Base-by-base conservation (phyloP, 306 rosid species). In the Corylus heterophylla region DNA sequence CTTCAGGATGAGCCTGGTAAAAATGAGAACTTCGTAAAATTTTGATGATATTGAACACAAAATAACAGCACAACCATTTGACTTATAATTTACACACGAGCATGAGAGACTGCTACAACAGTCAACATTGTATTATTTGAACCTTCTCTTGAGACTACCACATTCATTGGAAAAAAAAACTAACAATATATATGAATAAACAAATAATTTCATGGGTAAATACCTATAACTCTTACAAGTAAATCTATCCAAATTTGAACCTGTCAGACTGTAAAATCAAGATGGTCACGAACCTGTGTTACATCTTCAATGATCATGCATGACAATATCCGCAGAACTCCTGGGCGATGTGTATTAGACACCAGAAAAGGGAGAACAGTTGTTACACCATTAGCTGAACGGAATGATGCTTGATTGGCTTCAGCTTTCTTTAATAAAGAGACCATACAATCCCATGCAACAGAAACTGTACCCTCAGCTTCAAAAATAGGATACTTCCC, bases 401-500 rank as follows among this genome's bases (percentile, higher is more conserved):
- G 99, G 74, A 96, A 93, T 78, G 97, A 87, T 54, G 90, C 85
- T 82, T 96, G 99, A 86, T 81, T 96, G 61, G 86, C 87, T 85
- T 96, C 99, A n/a, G 94, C 77, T 91, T 93, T 96, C 90, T 96
- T 96, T 76, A 96, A 84, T 62, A 96, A 80, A 75, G 97, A 90
- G 72, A 90, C 92, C 94, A 96, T 75, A 87, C 99, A 96, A 78
- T 96, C 98, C 99, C 98, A 96, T 55, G 97, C 99, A 88, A 96
- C 83, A 82, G 87, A 80, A 84, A 88, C 81, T 66, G 98, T 96
- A 79, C 70, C 86, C 77, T 90, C 98, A 71, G 82, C 85, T 61
- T 91, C 98, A 85, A 96, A 96, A 79, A 96, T 96, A 72, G 92
- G 99, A 74, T 82, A 88, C 91, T 87, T 91, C 81, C 92, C 98